Base-by-base conservation (phyloP, 164 flowering plant species). In the Tetrastigma voinierianum region DNA sequence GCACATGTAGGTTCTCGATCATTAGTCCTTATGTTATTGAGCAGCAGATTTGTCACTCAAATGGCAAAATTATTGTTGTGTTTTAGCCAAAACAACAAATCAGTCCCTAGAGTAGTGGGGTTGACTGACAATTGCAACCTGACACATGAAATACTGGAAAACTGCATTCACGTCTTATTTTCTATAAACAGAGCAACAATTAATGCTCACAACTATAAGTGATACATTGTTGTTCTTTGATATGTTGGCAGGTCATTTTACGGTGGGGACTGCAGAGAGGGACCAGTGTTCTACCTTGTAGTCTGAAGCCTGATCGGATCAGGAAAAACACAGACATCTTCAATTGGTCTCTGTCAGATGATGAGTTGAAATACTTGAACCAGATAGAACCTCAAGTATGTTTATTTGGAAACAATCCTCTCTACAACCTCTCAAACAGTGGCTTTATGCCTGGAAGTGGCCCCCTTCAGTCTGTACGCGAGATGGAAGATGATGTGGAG, bases 181-280 rank as follows among this genome's bases (percentile, higher is more conserved):
- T 32, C 40, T 32, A 32, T 32, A 32, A 32, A 7, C 40, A 32
- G 40, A 32, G 40, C 40, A 32, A 32, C 40, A 32, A 3, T 32
- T 7, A 17, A 17, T 52, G 56, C 19, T 52, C 23, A 17, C 7
- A 52, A 51, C 12, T n/a, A 18, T 17, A 25, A 18, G 15, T n/a
- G 10, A n/a, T 16, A 57, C 7, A 56, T 21, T 57, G 11, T 20
- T 21, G 16, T 63, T 44, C n/a, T 56, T 55, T 68, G 19, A 11
- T 65, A 17, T 15, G 3, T 45, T 69, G 59, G 59, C 44, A 87
- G 90, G 78, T 84, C 20, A 80, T 86, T 78, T 69, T 87, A 65
- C 80, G 84, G 13, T 87, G 92, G 92, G 92, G 92, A 63, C 68
- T 87, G 51, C 90, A 86, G 68, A 78, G 90, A 74, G 92, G 92